A percentile compares a stretch with the other conserved stretches of the same genome.
Evolutionary conservation across 2,329 filamentous ascomycete genomes (phyloP).

Genomic region (Coniella vitis): DNA sequence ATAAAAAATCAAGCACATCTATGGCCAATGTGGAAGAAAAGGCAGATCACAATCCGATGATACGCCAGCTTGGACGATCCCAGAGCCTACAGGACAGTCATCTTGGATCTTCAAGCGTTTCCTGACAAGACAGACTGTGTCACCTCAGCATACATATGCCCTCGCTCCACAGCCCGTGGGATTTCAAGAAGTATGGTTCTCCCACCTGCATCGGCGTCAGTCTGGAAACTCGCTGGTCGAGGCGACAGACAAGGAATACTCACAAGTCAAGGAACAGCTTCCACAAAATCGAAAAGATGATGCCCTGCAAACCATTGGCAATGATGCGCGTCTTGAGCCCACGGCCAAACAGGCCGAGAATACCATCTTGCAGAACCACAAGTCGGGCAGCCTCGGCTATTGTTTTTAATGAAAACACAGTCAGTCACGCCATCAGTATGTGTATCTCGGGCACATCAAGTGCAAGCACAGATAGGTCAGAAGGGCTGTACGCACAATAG

Average conservation of each 20-base stretch:
- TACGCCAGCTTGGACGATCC: no score
- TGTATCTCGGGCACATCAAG: no score
- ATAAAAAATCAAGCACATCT: no score
- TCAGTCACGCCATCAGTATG: background rate
- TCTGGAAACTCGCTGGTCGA: background rate
- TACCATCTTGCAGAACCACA: constrained; percentile 34
- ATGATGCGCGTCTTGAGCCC: constrained; percentile 41
- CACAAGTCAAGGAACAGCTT: constrained; percentile 42
- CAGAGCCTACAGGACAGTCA: no score
- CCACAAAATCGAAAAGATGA: constrained; percentile 43
- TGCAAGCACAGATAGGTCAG: no score
- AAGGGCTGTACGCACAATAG: constrained; percentile 28
- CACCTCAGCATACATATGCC: no score
- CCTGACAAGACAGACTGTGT: no score
- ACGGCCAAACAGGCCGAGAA: constrained; percentile 36
- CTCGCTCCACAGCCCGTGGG: no score
- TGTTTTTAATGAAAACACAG: background rate
- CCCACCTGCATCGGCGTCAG: constrained; percentile 6
- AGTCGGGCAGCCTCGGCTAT: constrained; percentile 37
- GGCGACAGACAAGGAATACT: constrained; percentile 19
- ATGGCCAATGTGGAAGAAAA: no score
- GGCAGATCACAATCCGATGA: no score
- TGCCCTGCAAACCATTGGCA: constrained; percentile 40
- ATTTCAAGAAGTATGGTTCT: constrained; percentile 5
- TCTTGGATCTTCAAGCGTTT: no score